phyloP scores from a whole-genome alignment of 78 protist species.

The slime mould (Dictyostelium discoideum) region dicty_2.7 NC_007090.3:3012001-3012500 shows the following conservation, averaged over 20 bases:
- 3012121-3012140: background rate
- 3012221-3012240: background rate
- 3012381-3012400: no score
- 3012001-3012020: no score
- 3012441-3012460: background rate
- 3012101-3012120: conserved; percentile 5
- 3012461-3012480: background rate
- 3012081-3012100: background rate
- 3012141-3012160: background rate
- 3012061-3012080: background rate
- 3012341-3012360: background rate
- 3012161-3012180: background rate
- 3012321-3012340: background rate
- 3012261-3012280: background rate
- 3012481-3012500: background rate
- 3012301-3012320: no score
- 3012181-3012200: background rate
- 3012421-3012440: background rate
- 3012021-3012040: background rate
- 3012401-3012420: background rate
- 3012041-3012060: background rate
- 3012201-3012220: background rate
- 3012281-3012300: no score
- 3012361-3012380: no score
- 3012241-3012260: background rate